phyloP scores from a whole-genome alignment of 2,329 filamentous ascomycete genomes.

The Fusarium napiforme region DNA sequence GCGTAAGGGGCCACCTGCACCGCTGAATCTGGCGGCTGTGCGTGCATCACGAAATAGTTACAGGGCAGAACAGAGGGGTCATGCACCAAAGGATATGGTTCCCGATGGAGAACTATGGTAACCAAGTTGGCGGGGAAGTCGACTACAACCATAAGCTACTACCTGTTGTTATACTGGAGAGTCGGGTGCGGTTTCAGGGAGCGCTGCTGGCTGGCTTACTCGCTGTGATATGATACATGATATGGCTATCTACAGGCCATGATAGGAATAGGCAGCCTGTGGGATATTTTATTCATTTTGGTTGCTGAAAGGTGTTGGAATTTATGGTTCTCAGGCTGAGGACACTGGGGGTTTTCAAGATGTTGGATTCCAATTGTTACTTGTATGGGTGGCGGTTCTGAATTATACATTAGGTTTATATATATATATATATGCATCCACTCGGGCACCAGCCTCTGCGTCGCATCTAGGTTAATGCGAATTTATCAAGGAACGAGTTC shows the following conservation, averaged over 20 bases:
- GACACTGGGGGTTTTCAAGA: background rate
- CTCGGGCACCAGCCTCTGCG: background rate
- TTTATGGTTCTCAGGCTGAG: background rate
- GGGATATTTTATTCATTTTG: background rate
- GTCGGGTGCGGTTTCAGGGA: background rate
- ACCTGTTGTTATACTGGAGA: background rate
- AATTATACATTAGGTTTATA: background rate
- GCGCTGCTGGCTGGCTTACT: conserved; percentile 29
- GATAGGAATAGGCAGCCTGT: background rate
- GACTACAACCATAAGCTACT: too few relatives aligned
- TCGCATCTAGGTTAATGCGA: background rate
- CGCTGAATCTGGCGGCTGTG: conserved; percentile 26
- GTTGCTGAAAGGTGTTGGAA: background rate
- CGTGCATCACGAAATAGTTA: conserved; percentile 13
- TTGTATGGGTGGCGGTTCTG: background rate
- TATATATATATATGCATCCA: background rate
- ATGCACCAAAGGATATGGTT: conserved; percentile 24
- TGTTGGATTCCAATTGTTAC: background rate
- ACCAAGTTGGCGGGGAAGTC: background rate
- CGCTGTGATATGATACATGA: background rate
- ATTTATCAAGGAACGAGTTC: background rate
- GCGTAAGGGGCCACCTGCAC: conserved; percentile 32
- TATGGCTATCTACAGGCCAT: background rate
- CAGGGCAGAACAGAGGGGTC: conserved; percentile 5
- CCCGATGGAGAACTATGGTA: conserved; percentile 32